Evolutionary conservation across 2,329 filamentous ascomycete genomes (phyloP).

Genomic region (Ceratocystiopsis minuta): DNA sequence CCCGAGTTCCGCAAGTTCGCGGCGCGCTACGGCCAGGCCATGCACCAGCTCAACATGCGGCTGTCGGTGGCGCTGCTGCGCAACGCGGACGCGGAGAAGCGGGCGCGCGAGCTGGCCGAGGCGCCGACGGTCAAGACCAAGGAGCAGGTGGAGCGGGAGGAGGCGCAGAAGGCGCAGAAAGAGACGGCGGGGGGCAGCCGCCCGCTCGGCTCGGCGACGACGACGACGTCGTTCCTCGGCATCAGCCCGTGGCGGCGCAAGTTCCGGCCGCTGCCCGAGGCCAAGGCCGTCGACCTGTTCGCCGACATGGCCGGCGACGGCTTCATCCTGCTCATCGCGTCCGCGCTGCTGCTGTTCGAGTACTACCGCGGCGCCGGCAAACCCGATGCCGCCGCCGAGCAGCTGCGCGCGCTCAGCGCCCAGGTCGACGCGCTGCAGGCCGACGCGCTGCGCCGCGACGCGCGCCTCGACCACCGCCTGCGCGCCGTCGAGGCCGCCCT

Average conservation of each 20-base stretch:
- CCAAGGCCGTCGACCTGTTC: slow-evolving; percentile 47
- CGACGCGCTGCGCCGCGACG: slow-evolving; percentile 31
- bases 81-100: slow-evolving; percentile 36
- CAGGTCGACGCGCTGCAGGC: slow-evolving; percentile 30
- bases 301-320: slow-evolving; percentile 46
- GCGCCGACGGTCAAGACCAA: slow-evolving; percentile 47
- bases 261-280: slow-evolving; percentile 44
- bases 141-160: slow-evolving; percentile 37
- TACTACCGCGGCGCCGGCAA: slow-evolving; percentile 41
- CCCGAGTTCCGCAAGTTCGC: slow-evolving; percentile 41
- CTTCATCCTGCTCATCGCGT: slow-evolving; percentile 43
- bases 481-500: slow-evolving; percentile 35
- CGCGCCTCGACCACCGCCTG: slow-evolving; percentile 26
- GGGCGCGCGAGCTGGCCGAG: slow-evolving; percentile 43
- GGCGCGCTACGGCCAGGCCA: slow-evolving; percentile 41
- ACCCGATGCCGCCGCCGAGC: slow-evolving; percentile 38
- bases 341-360: slow-evolving; percentile 40
- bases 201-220: slow-evolving; percentile 11
- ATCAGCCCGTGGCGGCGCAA: slow-evolving; percentile 41
- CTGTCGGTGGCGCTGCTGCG: slow-evolving; percentile 40
- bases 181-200: slow-evolving; percentile 28
- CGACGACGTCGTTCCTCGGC: slow-evolving; percentile 3
- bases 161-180: slow-evolving; percentile 24
- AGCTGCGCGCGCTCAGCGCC: slow-evolving; percentile 29
- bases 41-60: slow-evolving; percentile 51